Evolutionary conservation across 2,329 filamentous ascomycete species (phyloP), one percentile per base, ranked within the genome.

Genomic region (Ophiosphaerella herpotricha): DNA sequence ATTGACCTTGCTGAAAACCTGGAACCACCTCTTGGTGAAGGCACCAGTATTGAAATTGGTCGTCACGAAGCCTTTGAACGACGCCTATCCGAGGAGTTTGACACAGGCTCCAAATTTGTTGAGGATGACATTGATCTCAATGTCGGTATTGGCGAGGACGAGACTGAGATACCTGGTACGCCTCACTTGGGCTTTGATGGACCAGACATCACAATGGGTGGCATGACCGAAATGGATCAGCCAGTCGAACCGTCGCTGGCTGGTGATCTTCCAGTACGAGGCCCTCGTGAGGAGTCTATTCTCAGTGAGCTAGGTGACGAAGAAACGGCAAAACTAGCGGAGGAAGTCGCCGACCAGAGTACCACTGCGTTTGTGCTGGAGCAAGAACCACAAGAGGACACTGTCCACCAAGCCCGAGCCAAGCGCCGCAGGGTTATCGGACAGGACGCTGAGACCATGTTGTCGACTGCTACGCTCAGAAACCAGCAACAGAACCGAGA

Each of bases 401-500:
- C 76, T n/a, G 73, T 85, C 39, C 86, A 77, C 74, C 90, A 84
- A 48, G 85, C 88, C 18, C 85, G 89, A 53, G 84, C 85, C 50
- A 88, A 89, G 74, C 90, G 89, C 74, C 86, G 90, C 62, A 96
- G 89, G 75, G 79, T 96, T 21, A 84, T 97, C 46, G 84, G 85
- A 52, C 85, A 89, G n/a, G 95, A 99, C 64, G 78, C 85, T 13
- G 83, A 90, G 58, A 96, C 90, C 16, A 86, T 90, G 66, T 81
- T 96, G 31, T 86, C 87, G 9, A 89, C 45, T 32, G 82, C 61
- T 80, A 80, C 29, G 58, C 91, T 99, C 75, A 91, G 90, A 71
- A 86, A 89, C 57, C 91, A 95, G 70, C 91, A 96, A 70, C 82
- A 86, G 49, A 90, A 96, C 70, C 88, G 89, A 57, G 88, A 90